Evolutionary conservation across 176 grass and related monocot species (phyloP).

Genomic region (Musa acuminata): DNA sequence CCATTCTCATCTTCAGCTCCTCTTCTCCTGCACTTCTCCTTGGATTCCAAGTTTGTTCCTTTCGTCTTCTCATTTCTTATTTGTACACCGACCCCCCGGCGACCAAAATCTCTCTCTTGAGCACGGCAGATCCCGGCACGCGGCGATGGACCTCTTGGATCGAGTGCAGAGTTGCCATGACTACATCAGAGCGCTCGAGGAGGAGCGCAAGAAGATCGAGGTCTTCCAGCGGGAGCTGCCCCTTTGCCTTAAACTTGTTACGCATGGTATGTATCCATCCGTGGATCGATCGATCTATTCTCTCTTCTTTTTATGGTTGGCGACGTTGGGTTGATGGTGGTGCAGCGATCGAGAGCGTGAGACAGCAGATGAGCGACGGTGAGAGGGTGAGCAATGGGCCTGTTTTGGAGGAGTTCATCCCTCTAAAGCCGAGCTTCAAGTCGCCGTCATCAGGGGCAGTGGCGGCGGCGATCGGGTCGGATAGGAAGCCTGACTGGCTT

Average conservation of each 20-base stretch:
- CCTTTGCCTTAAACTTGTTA: conserved; percentile 75
- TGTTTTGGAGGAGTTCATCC: conserved; percentile 91
- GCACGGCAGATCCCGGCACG: too few relatives aligned
- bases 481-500: conserved; percentile 56
- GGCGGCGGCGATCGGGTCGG: neutral
- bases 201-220: conserved; percentile 74
- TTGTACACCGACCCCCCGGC: neutral
- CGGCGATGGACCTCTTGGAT: neutral
- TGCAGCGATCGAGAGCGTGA: conserved; percentile 62
- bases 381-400: conserved; percentile 43
- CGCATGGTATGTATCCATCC: conserved; percentile 30
- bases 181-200: conserved; percentile 67
- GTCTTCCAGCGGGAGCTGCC: conserved; percentile 87
- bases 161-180: conserved; percentile 17
- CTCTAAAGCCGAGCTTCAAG: conserved; percentile 62
- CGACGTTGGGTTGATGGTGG: neutral
- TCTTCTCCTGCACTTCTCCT: neutral
- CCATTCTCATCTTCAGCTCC: neutral
- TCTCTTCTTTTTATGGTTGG: neutral
- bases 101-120: neutral
- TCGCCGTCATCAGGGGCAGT: conserved; percentile 33
- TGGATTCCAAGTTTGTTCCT: neutral
- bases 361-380: conserved; percentile 29
- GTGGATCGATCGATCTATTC: neutral
- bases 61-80: too few relatives aligned